phyloP scores from a whole-genome alignment of 2,329 filamentous ascomycete species.

The Pseudopithomyces maydicus region DNA sequence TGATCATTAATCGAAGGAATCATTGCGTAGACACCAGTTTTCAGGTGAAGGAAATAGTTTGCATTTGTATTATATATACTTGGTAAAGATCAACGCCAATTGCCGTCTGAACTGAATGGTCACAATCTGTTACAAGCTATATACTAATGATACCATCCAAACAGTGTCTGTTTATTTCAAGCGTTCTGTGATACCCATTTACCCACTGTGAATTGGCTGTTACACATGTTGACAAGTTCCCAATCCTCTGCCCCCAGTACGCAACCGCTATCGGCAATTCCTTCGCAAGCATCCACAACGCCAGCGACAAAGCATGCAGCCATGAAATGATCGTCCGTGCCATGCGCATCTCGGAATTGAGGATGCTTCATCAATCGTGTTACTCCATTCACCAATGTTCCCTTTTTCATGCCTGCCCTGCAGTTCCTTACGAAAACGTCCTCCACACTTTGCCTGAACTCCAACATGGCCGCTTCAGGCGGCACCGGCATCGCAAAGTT shows the following conservation, averaged over 20 bases:
- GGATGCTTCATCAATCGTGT: slow-evolving; percentile 72
- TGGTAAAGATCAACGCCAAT: too few relatives aligned
- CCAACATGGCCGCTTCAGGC: slow-evolving; percentile 64
- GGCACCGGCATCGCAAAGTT: slow-evolving; percentile 66
- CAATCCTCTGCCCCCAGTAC: slow-evolving; percentile 38
- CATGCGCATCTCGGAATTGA: slow-evolving; percentile 68
- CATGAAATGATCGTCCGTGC: slow-evolving; percentile 74
- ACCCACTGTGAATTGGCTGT: slow-evolving; percentile 40
- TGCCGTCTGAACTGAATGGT: too few relatives aligned
- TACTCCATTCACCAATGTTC: slow-evolving; percentile 56
- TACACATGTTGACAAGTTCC: slow-evolving; percentile 43
- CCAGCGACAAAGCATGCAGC: slow-evolving; percentile 67
- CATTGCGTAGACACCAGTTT: too few relatives aligned
- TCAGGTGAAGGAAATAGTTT: too few relatives aligned
- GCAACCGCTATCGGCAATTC: slow-evolving; percentile 22
- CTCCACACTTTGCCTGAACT: slow-evolving; percentile 69
- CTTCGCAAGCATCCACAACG: slow-evolving; percentile 27
- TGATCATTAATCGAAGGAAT: too few relatives aligned
- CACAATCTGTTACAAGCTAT: too few relatives aligned
- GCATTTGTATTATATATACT: too few relatives aligned
- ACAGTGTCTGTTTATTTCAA: not conserved
- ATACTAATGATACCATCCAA: too few relatives aligned
- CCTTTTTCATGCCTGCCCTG: slow-evolving; percentile 53
- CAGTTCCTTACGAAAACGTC: slow-evolving; percentile 61
- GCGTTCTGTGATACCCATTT: not conserved